Evolutionary conservation across 2,329 filamentous ascomycete species (phyloP).

Genomic region (Pestalotiopsis fici): DNA sequence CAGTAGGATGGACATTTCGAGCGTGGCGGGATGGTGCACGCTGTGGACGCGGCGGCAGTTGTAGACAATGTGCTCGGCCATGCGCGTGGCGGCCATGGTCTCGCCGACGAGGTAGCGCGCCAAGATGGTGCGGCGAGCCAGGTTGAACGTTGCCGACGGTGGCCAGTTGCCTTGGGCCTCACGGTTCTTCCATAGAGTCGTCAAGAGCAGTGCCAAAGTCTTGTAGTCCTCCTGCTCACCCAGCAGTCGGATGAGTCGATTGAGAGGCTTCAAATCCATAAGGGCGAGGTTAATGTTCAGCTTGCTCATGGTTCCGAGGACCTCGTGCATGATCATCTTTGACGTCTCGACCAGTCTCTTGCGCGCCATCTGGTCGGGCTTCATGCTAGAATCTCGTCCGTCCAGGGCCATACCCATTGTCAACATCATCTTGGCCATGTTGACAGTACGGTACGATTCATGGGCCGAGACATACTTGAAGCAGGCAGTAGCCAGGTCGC

Average conservation of each 20-base stretch:
- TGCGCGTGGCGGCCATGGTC: constrained; percentile 16
- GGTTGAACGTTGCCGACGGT: constrained; percentile 13
- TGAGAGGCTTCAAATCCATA: constrained; percentile 39
- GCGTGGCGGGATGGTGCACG: constrained; percentile 18
- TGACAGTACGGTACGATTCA: constrained; percentile 26
- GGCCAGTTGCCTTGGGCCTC: constrained; percentile 18
- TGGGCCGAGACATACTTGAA: constrained; percentile 34
- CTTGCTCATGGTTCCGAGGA: constrained; percentile 25
- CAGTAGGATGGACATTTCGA: constrained; percentile 22
- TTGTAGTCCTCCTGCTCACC: constrained; percentile 45
- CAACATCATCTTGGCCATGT: constrained; percentile 34
- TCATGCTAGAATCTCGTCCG: constrained; percentile 34
- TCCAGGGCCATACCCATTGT: constrained; percentile 31
- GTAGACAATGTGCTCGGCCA: constrained; percentile 25
- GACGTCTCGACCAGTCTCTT: constrained; percentile 40
- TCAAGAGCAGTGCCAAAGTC: constrained; percentile 38
- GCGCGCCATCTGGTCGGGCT: constrained; percentile 32
- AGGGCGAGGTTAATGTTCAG: constrained; percentile 43
- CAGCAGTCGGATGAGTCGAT: constrained; percentile 40
- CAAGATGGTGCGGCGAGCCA: constrained; percentile 19
- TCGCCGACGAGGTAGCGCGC: constrained; percentile 20
- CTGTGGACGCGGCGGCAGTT: constrained; percentile 24
- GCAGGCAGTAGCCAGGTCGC: constrained; percentile 30
- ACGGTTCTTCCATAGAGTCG: constrained; percentile 31
- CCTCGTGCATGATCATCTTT: constrained; percentile 39